phyloP scores from a whole-genome alignment of 2,329 filamentous ascomycete genomes.

The Microcyclospora tardicrescens region DNA sequence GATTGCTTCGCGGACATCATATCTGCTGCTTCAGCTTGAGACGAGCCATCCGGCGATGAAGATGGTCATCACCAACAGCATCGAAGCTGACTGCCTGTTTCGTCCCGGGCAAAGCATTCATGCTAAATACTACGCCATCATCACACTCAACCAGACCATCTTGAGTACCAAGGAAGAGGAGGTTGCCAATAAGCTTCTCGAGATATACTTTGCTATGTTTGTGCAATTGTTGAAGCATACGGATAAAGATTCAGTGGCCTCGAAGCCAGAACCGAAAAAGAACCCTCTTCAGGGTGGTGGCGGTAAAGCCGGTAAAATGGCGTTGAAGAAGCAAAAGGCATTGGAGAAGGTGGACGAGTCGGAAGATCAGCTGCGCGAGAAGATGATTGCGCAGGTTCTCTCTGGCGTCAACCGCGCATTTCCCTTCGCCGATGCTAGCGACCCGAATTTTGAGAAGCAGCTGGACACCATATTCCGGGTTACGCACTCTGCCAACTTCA shows the following conservation, averaged over 20 bases:
- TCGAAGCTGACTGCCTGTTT: constrained; percentile 81
- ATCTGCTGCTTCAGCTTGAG: constrained; percentile 82
- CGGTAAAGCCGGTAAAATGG: constrained; percentile 40
- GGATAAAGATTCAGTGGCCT: constrained; percentile 19
- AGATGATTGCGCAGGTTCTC: constrained; percentile 79
- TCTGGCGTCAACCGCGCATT: constrained; percentile 94
- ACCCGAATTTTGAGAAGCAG: constrained; percentile 69
- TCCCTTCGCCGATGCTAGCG: constrained; percentile 75
- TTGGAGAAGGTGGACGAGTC: constrained; percentile 25
- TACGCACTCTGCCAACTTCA: constrained; percentile 97
- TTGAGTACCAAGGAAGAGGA: constrained; percentile 71
- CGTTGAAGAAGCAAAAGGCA: constrained; percentile 33
- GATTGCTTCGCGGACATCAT: constrained; percentile 85
- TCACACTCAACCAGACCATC: constrained; percentile 94
- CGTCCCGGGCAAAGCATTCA: constrained; percentile 75
- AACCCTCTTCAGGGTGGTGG: constrained; percentile 38
- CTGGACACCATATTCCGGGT: constrained; percentile 91
- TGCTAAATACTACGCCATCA: constrained; percentile 90
- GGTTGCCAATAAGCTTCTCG: constrained; percentile 66
- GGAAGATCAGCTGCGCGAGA: constrained; percentile 61
- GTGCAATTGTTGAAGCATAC: constrained; percentile 61
- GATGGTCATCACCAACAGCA: constrained; percentile 63
- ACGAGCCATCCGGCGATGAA: constrained; percentile 91
- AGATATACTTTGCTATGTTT: constrained; percentile 88
- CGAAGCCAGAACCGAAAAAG: constrained; percentile 17